Evolutionary conservation across 257 asterid species (phyloP).

Genomic region (Solanum paucissectum): DNA sequence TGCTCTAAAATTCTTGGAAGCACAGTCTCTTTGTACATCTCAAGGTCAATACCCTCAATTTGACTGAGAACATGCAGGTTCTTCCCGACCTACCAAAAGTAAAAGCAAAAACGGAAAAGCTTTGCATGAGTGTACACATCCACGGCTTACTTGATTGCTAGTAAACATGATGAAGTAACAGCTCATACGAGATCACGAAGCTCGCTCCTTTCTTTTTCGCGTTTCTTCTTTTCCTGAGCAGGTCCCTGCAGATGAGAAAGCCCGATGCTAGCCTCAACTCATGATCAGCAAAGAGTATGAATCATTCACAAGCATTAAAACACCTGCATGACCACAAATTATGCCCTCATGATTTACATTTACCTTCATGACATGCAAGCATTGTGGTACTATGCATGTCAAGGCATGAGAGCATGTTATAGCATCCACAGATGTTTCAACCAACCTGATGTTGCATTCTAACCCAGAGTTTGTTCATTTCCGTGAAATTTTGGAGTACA

Average conservation of each 20-base stretch:
- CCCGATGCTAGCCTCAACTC: constrained; percentile 30
- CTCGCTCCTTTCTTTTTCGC: constrained; percentile 95
- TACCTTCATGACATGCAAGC: constrained; percentile 26
- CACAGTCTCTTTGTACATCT: constrained; percentile 84
- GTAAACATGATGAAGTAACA: constrained; percentile 3
- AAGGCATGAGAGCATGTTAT: constrained; percentile 25
- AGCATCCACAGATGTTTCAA: constrained; percentile 21
- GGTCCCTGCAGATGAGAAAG: constrained; percentile 80
- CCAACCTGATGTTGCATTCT: constrained; percentile 99
- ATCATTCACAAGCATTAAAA: constrained; percentile 21
- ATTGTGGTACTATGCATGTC: constrained; percentile 15
- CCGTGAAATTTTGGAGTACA: constrained; percentile 97
- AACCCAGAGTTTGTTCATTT: constrained; percentile 99
- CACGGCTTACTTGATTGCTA: constrained; percentile 6
- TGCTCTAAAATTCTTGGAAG: constrained; percentile 97
- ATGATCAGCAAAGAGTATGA: constrained; percentile 33
- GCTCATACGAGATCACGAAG: constrained; percentile 90
- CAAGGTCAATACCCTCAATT: constrained; percentile 98
- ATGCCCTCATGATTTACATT: constrained; percentile 29
- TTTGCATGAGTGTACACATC: constrained; percentile 15
- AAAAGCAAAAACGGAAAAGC: constrained; percentile 2
- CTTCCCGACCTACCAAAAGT: constrained; percentile 78
- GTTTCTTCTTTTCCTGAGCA: constrained; percentile 85
- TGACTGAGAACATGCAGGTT: constrained; percentile 97
- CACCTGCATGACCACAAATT: constrained; percentile 25